A percentile compares a stretch with the other conserved stretches of the same genome.
phyloP scores from a whole-genome alignment of 2,329 filamentous ascomycete species.

The Hypoxylon sp. region DNA sequence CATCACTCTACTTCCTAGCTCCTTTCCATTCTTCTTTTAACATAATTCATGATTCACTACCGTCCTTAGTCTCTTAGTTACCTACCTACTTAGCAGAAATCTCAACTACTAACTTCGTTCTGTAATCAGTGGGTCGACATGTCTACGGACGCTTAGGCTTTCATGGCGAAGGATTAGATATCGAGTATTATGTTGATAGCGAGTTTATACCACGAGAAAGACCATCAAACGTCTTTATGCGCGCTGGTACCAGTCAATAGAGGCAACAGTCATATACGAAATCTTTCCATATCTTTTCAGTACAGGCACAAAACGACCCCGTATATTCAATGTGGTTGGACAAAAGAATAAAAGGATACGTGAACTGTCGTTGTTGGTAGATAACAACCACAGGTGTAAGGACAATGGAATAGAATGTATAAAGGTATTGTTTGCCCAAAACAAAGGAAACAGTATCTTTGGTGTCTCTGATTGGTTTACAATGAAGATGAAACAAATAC shows the following conservation, averaged over 20 bases:
- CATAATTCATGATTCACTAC: too few relatives aligned
- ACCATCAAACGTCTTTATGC: slow-evolving; percentile 65
- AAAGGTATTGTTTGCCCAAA: background rate
- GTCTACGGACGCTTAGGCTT: slow-evolving; percentile 66
- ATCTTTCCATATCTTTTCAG: background rate
- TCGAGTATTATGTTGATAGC: slow-evolving; percentile 61
- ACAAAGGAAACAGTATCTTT: too few relatives aligned
- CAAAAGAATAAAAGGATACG: background rate
- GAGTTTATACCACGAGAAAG: slow-evolving; percentile 57
- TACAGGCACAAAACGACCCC: too few relatives aligned
- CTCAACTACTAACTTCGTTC: slow-evolving; percentile 43
- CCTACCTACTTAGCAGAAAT: background rate
- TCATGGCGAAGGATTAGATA: slow-evolving; percentile 58
- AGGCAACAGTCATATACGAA: background rate
- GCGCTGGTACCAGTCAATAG: slow-evolving; percentile 53
- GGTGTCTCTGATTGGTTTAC: background rate
- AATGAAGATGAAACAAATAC: slow-evolving; percentile 6
- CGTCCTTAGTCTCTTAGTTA: too few relatives aligned
- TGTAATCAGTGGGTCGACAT: slow-evolving; percentile 59
- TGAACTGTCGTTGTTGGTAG: background rate
- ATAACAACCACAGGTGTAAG: too few relatives aligned
- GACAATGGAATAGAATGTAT: background rate
- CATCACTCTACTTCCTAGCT: background rate
- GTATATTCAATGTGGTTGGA: too few relatives aligned
- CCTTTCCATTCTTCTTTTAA: background rate